These are phyloP conservation scores for Lepidium aucheri DNA, from an alignment of 345 rosid genomes.

Conservation along the genomic window DNA sequence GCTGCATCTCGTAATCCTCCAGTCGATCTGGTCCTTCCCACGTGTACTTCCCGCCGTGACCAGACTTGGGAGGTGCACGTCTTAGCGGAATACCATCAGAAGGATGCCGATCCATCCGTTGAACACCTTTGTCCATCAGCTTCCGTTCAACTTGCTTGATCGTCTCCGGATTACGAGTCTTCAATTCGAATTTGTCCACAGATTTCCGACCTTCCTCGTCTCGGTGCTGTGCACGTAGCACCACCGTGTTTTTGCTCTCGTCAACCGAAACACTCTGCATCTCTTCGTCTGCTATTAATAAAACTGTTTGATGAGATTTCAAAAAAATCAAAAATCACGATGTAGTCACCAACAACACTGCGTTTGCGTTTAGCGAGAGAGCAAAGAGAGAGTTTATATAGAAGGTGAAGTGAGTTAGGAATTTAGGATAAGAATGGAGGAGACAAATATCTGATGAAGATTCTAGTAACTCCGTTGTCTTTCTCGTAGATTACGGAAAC, in stretches of 20 bases:
- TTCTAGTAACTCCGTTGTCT: conserved; percentile 2
- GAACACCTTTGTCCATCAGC: conserved; percentile 59
- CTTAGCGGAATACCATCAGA: conserved; percentile 48
- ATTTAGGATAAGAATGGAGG: conserved; percentile 12
- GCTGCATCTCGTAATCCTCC: conserved; percentile 44
- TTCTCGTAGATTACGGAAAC: conserved; percentile 11
- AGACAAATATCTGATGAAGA: conserved; percentile 10
- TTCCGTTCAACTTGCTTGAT: conserved; percentile 56
- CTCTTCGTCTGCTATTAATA: not conserved
- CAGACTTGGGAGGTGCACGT: conserved; percentile 54
- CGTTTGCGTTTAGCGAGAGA: not conserved
- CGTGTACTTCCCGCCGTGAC: conserved; percentile 87
- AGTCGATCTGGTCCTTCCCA: conserved; percentile 65
- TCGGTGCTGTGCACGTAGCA: conserved; percentile 33
- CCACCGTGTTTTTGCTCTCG: conserved; percentile 40
- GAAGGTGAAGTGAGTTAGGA: not conserved
- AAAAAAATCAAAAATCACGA: not conserved
- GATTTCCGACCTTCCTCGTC: conserved; percentile 44
- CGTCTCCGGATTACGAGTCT: conserved; percentile 46
- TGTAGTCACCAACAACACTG: not conserved
- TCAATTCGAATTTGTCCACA: conserved; percentile 38
- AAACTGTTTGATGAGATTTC: not conserved
- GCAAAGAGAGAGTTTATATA: not conserved
- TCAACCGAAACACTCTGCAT: conserved; percentile 28
- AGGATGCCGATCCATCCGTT: conserved; percentile 73